Base-by-base conservation (phyloP, 306 rosid species). In the Calophaca sinica region DNA sequence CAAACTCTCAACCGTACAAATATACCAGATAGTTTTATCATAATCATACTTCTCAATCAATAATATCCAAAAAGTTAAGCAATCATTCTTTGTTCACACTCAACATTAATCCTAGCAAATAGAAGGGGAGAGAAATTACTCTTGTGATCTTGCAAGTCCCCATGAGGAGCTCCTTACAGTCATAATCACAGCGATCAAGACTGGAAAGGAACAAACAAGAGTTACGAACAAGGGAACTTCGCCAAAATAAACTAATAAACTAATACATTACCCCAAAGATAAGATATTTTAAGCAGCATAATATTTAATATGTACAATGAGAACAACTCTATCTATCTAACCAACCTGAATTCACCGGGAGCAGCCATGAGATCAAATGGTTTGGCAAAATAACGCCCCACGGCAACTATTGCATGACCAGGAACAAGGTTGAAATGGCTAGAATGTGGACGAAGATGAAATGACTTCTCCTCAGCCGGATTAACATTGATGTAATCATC, bases 361-460 rank as follows among this genome's bases (percentile, higher is more conserved):
- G 15, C 63, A 10, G 51, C 69, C 69, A 62, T 62, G 13, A 62
- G 51, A 62, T 62, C 69, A 62, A 62, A 62, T 9, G 69, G 51
- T 63, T 63, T 39, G 51, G 33, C 13, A 39, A 63, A 63, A 20
- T 63, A 63, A 39, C 35, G 69, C 9, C 51, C 69, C 69, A 63
- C 69, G 2, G 14, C 51, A 61, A 61, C 31, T 13, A 7, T 61
- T 13, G 67, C 31, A 61, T 61, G 3, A 61, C 67, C 31, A 7
- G 35, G 51, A 63, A 63, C 69, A 39, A 63, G 33, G 51, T 15
- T 39, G 9, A 39, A 63, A 36, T 15, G 69, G 13, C 2, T 15
- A 15, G 69, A 63, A 62, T 15, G n/a, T 39, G 50, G 50, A 39
- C 33, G 35, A 3, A 39, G 50, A 38, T 38, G 33, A 39, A 41